Conservation (phyloP, 805 yeast genomes). For the Spathaspora sp. region DNA sequence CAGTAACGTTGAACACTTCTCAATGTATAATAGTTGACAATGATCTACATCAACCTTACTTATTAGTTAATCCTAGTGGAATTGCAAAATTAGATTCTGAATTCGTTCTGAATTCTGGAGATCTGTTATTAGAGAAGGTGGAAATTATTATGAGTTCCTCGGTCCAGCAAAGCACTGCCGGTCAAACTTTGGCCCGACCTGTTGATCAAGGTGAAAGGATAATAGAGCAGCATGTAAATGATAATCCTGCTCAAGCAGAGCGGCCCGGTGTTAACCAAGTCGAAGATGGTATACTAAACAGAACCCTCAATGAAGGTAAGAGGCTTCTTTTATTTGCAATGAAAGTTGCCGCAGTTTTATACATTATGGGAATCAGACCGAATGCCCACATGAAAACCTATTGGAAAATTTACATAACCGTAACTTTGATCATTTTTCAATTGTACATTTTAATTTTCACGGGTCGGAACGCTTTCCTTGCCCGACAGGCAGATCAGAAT, state of each 20-base stretch:
- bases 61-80: constrained; percentile 36
- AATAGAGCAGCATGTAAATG: neutral
- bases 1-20: constrained; percentile 28
- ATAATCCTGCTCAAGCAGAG: neutral
- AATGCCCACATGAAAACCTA: neutral
- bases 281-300: neutral
- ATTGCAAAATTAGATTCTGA: constrained; percentile 20
- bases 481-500: neutral
- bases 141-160: constrained; percentile 8
- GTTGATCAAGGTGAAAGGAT: neutral
- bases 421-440: neutral
- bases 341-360: constrained; percentile 4
- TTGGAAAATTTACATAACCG: constrained; percentile 4
- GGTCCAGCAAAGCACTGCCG: neutral
- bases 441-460: constrained; percentile 6
- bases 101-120: constrained; percentile 11
- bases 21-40: constrained; percentile 41
- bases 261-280: neutral
- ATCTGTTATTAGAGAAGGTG: constrained; percentile 22
- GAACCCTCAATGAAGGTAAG: constrained; percentile 4
- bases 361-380: constrained; percentile 6
- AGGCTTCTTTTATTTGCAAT: constrained; percentile 3
- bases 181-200: neutral
- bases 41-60: constrained; percentile 30
- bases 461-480: neutral